Percentiles rank a stretch among this genome's conserved stretches.
Evolutionary conservation across 108 stramenopile species (phyloP).

Genomic region (Fragilariopsis cylindrus): DNA sequence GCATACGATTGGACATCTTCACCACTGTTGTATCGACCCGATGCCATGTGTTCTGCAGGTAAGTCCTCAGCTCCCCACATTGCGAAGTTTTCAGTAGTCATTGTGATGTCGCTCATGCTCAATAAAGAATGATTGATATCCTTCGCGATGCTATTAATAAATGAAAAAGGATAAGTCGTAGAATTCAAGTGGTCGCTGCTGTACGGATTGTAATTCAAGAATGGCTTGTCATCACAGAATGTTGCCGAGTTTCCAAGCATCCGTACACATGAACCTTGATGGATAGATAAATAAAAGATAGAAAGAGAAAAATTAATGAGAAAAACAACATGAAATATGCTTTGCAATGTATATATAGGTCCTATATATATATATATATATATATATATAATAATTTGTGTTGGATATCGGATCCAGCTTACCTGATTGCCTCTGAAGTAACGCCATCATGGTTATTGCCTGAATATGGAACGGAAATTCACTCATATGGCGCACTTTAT

Average conservation of each 20-base stretch:
- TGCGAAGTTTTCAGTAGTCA: conserved; percentile 4
- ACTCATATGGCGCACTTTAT: conserved; percentile 8
- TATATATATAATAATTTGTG: no score
- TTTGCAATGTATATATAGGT: no score
- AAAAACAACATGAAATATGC: no score
- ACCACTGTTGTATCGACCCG: background rate
- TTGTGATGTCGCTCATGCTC: background rate
- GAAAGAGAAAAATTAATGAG: background rate
- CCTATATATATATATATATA: no score
- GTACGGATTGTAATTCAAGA: background rate
- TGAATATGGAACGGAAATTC: conserved; percentile 8
- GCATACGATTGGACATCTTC: conserved; percentile 13
- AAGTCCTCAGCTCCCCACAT: conserved; percentile 2
- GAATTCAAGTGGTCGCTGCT: background rate
- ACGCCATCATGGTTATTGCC: conserved; percentile 7
- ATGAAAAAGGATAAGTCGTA: background rate
- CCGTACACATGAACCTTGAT: background rate
- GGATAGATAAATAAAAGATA: background rate
- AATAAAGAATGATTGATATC: background rate
- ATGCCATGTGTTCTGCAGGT: background rate
- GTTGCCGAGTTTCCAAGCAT: background rate
- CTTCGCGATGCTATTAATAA: background rate
- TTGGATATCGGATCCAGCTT: no score
- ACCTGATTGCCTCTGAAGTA: background rate
- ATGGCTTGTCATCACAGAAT: conserved; percentile 1